Conservation (phyloP, 305 asterid genomes). For the Fraxinus albicans region DNA sequence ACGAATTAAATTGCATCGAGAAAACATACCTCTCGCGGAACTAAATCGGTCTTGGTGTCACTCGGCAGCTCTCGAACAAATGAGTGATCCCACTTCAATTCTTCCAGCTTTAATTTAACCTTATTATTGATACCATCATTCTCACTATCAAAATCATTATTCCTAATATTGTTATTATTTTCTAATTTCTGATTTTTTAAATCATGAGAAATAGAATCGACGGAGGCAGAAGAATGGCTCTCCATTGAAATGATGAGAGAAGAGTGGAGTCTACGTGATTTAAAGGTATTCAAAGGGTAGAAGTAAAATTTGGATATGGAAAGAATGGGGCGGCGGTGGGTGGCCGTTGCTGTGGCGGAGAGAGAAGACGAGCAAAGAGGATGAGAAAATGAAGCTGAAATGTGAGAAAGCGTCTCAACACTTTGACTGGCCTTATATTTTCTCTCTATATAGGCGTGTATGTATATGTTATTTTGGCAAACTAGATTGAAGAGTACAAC, state of each 20-base stretch:
- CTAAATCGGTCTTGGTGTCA: slow-evolving; percentile 74
- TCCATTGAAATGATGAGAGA: slow-evolving; percentile 50
- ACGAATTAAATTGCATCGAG: not conserved
- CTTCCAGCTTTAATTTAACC: slow-evolving; percentile 68
- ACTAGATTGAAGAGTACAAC: not conserved
- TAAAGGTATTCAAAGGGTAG: slow-evolving; percentile 22
- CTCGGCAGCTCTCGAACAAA: slow-evolving; percentile 90
- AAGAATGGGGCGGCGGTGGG: slow-evolving; percentile 21
- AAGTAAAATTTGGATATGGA: slow-evolving; percentile 19
- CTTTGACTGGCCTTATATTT: not conserved
- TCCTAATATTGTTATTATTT: not conserved
- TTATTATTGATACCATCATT: slow-evolving; percentile 18
- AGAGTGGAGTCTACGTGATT: slow-evolving; percentile 15
- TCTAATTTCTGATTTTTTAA: slow-evolving; percentile 58
- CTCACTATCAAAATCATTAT: slow-evolving; percentile 1
- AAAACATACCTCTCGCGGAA: slow-evolving; percentile 72
- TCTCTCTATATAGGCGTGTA: not conserved
- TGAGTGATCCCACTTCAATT: slow-evolving; percentile 87
- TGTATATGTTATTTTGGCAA: not conserved
- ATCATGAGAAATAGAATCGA: slow-evolving; percentile 63
- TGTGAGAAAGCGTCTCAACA: not conserved
- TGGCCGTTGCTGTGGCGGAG: slow-evolving; percentile 13
- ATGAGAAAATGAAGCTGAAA: slow-evolving; percentile 27
- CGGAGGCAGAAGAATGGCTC: slow-evolving; percentile 40
- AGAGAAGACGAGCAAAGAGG: slow-evolving; percentile 22